A percentile compares a stretch with the other conserved stretches of the same genome.
Conservation (phyloP, 1,139 yeast species). For the Scheffersomyces insectosa region DNA sequence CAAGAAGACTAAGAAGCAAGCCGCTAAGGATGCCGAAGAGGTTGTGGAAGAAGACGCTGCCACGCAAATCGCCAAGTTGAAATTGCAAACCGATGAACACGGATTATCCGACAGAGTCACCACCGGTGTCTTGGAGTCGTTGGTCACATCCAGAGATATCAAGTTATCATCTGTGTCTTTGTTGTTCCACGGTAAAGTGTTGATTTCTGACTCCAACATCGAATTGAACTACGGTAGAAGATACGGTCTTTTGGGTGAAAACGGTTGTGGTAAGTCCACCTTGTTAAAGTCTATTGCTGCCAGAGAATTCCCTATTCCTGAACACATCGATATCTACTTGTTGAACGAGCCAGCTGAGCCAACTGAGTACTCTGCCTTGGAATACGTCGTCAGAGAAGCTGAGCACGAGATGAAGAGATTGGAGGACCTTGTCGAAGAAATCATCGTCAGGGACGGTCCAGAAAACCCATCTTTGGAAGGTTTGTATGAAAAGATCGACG, state of each 20-base stretch:
- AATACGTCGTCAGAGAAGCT: slow-evolving; percentile 96
- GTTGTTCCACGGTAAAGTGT: slow-evolving; percentile 95
- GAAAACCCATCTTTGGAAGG: slow-evolving; percentile 86
- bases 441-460: slow-evolving; percentile 90
- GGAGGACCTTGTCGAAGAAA: slow-evolving; percentile 89
- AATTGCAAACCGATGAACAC: slow-evolving; percentile 88
- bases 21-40: slow-evolving; percentile 58
- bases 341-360: slow-evolving; percentile 98
- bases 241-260: slow-evolving; percentile 95
- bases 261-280: slow-evolving; percentile 99
- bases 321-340: slow-evolving; percentile 83
- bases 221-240: slow-evolving; percentile 97
- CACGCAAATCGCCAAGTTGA: slow-evolving; percentile 79
- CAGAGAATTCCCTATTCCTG: slow-evolving; percentile 95
- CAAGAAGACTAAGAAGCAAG: slow-evolving; percentile 59
- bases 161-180: slow-evolving; percentile 88
- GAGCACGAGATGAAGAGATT: slow-evolving; percentile 87
- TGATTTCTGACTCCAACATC: slow-evolving; percentile 85
- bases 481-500: slow-evolving; percentile 91
- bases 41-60: slow-evolving; percentile 65
- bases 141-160: slow-evolving; percentile 89
- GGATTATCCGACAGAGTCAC: slow-evolving; percentile 97
- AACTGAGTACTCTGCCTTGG: slow-evolving; percentile 86
- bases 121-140: slow-evolving; percentile 92
- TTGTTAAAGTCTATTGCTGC: slow-evolving; percentile 91